A percentile compares a stretch with the other conserved stretches of the same genome.
phyloP scores from a whole-genome alignment of 2,329 filamentous ascomycete species.

The Emmonsiellopsis sp. region DNA sequence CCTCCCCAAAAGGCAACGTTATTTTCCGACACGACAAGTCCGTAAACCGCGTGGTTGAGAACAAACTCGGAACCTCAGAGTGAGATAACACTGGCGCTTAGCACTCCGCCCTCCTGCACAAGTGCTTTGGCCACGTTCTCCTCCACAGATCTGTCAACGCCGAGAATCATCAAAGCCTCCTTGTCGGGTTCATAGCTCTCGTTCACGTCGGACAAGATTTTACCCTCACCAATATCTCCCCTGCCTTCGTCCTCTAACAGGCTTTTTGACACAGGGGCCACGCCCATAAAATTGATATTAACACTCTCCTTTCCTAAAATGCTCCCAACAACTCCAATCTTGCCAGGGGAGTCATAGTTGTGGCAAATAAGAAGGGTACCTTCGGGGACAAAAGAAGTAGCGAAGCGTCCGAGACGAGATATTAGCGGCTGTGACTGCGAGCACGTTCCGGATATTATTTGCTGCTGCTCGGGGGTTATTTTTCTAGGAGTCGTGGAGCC shows the following conservation, averaged over 20 bases:
- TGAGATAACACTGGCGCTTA: slow-evolving; percentile 45
- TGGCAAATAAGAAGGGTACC: slow-evolving; percentile 69
- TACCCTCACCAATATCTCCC: slow-evolving; percentile 13
- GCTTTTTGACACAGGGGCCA: slow-evolving; percentile 40
- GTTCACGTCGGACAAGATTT: slow-evolving; percentile 13
- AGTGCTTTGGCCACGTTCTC: slow-evolving; percentile 45
- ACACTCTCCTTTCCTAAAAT: slow-evolving; percentile 60
- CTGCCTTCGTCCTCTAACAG: slow-evolving; percentile 8
- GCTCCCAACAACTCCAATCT: slow-evolving; percentile 70
- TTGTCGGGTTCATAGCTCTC: slow-evolving; percentile 32
- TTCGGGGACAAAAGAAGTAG: slow-evolving; percentile 62
- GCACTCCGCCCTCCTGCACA: slow-evolving; percentile 42
- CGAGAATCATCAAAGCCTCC: slow-evolving; percentile 75
- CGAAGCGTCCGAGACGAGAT: slow-evolving; percentile 63
- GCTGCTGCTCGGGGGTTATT: slow-evolving; percentile 30
- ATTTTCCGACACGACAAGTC: too few species aligned
- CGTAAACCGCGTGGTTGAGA: too few species aligned
- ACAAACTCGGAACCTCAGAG: slow-evolving; percentile 21
- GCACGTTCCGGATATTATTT: slow-evolving; percentile 41
- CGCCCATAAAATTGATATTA: slow-evolving; percentile 75
- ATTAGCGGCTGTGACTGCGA: slow-evolving; percentile 47
- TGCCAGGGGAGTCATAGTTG: slow-evolving; percentile 73
- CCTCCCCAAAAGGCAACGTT: too few species aligned
- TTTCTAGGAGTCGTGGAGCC: slow-evolving; percentile 18
- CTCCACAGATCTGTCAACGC: slow-evolving; percentile 58